phyloP scores from a whole-genome alignment of 2,329 filamentous ascomycete genomes.

The Epicoccum nigrum region DNA sequence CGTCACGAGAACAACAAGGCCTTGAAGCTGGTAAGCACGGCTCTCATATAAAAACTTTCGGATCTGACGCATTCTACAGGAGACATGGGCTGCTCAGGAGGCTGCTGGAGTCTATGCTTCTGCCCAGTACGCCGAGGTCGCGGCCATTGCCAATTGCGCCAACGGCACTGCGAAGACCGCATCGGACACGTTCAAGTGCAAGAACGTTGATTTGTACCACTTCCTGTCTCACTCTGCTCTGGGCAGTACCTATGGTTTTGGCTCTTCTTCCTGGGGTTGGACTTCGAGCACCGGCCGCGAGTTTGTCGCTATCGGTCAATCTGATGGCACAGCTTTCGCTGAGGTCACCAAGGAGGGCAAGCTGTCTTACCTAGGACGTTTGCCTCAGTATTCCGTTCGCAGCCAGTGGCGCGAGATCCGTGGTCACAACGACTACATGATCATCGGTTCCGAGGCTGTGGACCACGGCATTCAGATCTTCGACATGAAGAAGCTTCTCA shows the following conservation, averaged over 20 bases:
- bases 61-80: slow-evolving; percentile 38
- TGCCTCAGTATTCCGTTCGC: slow-evolving; percentile 55
- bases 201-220: slow-evolving; percentile 60
- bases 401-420: slow-evolving; percentile 62
- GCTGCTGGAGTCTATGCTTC: slow-evolving; percentile 44
- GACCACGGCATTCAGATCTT: slow-evolving; percentile 67
- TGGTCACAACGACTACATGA: slow-evolving; percentile 51
- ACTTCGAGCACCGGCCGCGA: slow-evolving; percentile 59
- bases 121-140: slow-evolving; percentile 43
- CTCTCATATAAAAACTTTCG: neutral
- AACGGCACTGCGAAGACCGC: slow-evolving; percentile 47
- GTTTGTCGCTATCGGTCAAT: slow-evolving; percentile 61
- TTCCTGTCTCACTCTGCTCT: slow-evolving; percentile 62
- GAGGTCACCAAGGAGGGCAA: slow-evolving; percentile 59
- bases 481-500: slow-evolving; percentile 60
- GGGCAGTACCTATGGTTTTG: slow-evolving; percentile 54
- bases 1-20: slow-evolving; percentile 47
- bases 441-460: slow-evolving; percentile 50
- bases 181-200: slow-evolving; percentile 48
- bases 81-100: slow-evolving; percentile 45
- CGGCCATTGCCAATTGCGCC: slow-evolving; percentile 41
- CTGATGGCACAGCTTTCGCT: slow-evolving; percentile 61
- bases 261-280: slow-evolving; percentile 60
- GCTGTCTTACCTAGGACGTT: slow-evolving; percentile 60
- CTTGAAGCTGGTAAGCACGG: slow-evolving; percentile 38